These are phyloP conservation scores for Macadamia tetraphylla DNA, from an alignment of 164 flowering plant species.

Conservation along the genomic window DNA sequence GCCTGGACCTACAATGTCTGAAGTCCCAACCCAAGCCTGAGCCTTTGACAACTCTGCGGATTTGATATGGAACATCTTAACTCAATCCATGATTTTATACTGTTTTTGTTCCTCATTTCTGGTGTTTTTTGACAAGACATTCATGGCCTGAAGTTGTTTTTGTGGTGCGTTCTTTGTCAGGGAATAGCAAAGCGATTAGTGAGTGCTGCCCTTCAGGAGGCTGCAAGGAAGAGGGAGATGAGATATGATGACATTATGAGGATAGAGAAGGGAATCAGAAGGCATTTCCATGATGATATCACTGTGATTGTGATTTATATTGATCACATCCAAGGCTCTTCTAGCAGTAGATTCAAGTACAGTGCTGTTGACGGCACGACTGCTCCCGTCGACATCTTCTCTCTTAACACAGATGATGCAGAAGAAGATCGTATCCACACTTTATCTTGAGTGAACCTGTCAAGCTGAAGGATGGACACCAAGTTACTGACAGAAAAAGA, in stretches of 20 bases:
- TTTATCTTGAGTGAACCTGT: slow-evolving; percentile 4
- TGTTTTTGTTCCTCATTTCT: not conserved
- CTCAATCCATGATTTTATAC: not conserved
- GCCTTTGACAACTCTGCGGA: no score
- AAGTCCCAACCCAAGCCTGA: no score
- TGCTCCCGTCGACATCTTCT: slow-evolving; percentile 27
- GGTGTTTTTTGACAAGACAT: not conserved
- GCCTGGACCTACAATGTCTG: no score
- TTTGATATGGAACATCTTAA: no score
- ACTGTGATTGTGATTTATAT: slow-evolving; percentile 42
- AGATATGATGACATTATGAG: slow-evolving; percentile 37
- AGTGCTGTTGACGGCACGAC: slow-evolving; percentile 17
- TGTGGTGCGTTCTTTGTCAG: slow-evolving; percentile 28
- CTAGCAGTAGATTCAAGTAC: slow-evolving; percentile 10
- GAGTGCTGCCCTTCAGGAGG: slow-evolving; percentile 36
- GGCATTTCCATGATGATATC: slow-evolving; percentile 47
- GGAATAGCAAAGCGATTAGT: slow-evolving; percentile 46
- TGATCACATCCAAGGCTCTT: slow-evolving; percentile 21
- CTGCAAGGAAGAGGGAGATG: slow-evolving; percentile 45
- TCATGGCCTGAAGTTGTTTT: not conserved
- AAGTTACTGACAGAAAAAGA: not conserved
- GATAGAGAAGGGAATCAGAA: slow-evolving; percentile 38
- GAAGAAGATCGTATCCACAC: slow-evolving; percentile 4
- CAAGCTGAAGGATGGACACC: not conserved
- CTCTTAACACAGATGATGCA: slow-evolving; percentile 19